These are phyloP conservation scores for Suillus brevipes DNA, from an alignment of 768 basidiomycete species.

Conservation along the genomic window DNA sequence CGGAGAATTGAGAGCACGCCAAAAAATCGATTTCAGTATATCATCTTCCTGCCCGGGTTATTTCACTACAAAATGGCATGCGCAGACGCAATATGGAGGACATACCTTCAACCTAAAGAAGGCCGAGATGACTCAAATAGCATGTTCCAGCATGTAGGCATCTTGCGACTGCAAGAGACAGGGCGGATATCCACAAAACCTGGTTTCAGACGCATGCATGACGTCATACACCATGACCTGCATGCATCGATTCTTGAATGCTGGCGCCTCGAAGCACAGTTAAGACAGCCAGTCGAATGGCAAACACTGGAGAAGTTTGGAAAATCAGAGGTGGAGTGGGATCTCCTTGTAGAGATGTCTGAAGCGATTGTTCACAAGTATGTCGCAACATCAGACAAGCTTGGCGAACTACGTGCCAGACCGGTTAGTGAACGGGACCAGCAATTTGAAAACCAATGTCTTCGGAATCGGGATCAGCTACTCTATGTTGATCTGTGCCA, in stretches of 20 bases:
- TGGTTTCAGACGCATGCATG: conserved; percentile 39
- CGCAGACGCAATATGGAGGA: conserved; percentile 19
- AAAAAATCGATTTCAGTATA: conserved; percentile 29
- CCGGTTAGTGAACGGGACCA: no score
- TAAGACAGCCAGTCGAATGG: neutral
- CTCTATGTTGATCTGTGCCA: no score
- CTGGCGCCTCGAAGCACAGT: conserved; percentile 1
- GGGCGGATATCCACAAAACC: conserved; percentile 35
- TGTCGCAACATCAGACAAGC: no score
- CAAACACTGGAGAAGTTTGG: conserved; percentile 5
- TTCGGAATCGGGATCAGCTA: no score
- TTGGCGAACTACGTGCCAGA: no score
- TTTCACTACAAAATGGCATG: conserved; percentile 35
- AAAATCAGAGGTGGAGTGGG: no score
- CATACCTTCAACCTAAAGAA: conserved; percentile 14
- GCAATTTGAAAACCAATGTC: no score
- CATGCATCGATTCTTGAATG: conserved; percentile 3
- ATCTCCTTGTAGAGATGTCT: no score
- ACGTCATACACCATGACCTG: conserved; percentile 25
- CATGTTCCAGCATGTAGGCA: conserved; percentile 23
- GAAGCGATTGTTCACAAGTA: no score
- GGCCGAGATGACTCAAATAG: conserved; percentile 10
- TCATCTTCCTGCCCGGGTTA: conserved; percentile 36
- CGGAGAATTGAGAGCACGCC: conserved; percentile 31
- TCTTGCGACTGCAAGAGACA: conserved; percentile 32